Conservation (phyloP, 192 early-diverging fungal genomes). For the Chytriomyces confervae region DNA sequence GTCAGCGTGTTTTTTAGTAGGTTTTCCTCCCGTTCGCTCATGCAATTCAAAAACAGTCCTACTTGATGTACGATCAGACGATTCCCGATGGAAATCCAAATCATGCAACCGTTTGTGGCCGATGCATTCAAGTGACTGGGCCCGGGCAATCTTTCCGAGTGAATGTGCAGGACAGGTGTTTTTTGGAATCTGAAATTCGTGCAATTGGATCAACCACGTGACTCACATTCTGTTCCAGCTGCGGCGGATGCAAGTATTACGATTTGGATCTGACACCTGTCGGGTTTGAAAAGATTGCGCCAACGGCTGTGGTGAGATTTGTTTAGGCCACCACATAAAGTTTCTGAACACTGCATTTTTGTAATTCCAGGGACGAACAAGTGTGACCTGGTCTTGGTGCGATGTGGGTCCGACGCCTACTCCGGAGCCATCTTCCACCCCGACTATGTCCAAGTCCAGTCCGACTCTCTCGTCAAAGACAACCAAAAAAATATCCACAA, state of each 20-base stretch:
- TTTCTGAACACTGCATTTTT: too few relatives aligned
- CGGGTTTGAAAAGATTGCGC: background rate
- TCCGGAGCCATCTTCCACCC: background rate
- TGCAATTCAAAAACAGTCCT: background rate
- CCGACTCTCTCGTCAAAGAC: background rate
- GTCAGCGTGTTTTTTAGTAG: too few relatives aligned
- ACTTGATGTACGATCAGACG: background rate
- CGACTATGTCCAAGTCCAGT: background rate
- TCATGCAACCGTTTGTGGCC: background rate
- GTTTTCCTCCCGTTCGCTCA: too few relatives aligned
- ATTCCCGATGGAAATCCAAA: slow-evolving; percentile 1
- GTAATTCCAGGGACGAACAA: too few relatives aligned
- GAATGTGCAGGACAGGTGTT: background rate
- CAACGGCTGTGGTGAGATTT: background rate
- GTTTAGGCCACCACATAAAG: too few relatives aligned
- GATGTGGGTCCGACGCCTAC: background rate
- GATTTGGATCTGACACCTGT: background rate
- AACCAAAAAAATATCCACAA: background rate
- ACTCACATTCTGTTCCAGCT: background rate
- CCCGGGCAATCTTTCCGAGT: background rate
- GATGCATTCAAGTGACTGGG: background rate
- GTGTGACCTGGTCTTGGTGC: background rate
- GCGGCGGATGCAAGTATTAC: background rate
- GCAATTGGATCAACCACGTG: too few relatives aligned
- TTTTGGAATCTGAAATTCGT: too few relatives aligned